Base-by-base conservation (phyloP, 2,329 filamentous ascomycete species). In the Myriosclerotinia duriaeana region DNA sequence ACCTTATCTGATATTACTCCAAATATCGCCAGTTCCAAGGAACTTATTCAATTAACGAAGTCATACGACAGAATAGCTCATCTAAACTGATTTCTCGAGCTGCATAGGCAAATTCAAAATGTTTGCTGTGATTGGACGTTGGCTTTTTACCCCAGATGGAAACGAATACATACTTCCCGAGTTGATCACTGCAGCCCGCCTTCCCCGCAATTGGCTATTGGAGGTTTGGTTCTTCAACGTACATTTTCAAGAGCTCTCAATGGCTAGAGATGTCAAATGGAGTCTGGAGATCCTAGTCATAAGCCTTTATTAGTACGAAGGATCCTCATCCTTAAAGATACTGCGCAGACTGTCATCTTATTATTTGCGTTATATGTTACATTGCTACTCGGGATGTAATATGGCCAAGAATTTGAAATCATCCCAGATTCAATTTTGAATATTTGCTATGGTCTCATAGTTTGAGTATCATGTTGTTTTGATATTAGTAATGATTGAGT, bases 201-300 rank as follows among this genome's bases (percentile, higher is more conserved):
- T 60, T 60, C 56, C 56, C 56, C 44, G 30, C 58, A 50, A 60
- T 60, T 50, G 44, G 58, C 20, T 60, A 20, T 50, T 5, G 44
- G n/a, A 50, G 44, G 44, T 50, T 22, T 34, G 34, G 34, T 15
- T 7, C 58, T 60, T 36, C 14, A 60, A 20, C 58, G 17, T 60
- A n/a, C 14, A 60, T 50, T 26, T 30, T 50, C 7, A 20, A 48
- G 30, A 38, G 8, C 20, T 38, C 15, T 38, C 3, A 26, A 60
- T 50, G 44, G 44, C 5, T 26, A 40, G 26, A 60, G 14, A 50
- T 60, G 8, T n/a, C n/a, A 50, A 38, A 50, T 2, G 8, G 8
- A 12, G n/a, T 50, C n/a, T 7, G 58, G 20, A 34, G 14, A 40
- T 40, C 44, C 44, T 50, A 50, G 44, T 58, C 44, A 54, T 42